A percentile compares a stretch with the other conserved stretches of the same genome.
Conservation (phyloP, 352 stramenopile genomes). For the Pythium apleroticum region DNA sequence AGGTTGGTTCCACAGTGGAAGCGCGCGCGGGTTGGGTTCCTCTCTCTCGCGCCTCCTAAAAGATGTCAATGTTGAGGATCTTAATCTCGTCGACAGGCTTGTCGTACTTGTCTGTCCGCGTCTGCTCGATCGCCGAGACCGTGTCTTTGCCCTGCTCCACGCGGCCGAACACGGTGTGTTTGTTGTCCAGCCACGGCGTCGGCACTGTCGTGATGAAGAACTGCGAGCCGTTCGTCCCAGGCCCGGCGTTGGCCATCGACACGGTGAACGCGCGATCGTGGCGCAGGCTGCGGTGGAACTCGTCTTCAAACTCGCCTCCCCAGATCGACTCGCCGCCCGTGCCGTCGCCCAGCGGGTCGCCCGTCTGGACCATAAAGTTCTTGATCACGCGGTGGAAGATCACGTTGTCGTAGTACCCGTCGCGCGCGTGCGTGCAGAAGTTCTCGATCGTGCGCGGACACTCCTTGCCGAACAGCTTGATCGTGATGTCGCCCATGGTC, state of each 20-base stretch:
- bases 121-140: conserved; percentile 94
- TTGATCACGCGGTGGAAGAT: conserved; percentile 99
- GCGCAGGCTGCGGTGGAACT: conserved; percentile 94
- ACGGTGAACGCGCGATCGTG: conserved; percentile 98
- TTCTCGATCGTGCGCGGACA: conserved; percentile 97
- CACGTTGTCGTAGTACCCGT: conserved; percentile 99
- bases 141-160: conserved; percentile 95
- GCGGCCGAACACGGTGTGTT: conserved; percentile 93
- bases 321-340: conserved; percentile 99
- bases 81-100: conserved; percentile 80
- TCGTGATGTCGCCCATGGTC: conserved; percentile 97
- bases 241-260: conserved; percentile 96
- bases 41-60: conserved; percentile 32
- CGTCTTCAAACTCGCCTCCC: conserved; percentile 99
- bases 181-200: conserved; percentile 97
- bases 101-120: conserved; percentile 85
- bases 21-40: too few species aligned
- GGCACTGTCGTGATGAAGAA: conserved; percentile 99
- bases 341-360: conserved; percentile 95
- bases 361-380: conserved; percentile 98
- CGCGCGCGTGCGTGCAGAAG: conserved; percentile 95
- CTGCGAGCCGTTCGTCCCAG: conserved; percentile 84
- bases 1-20: neutral
- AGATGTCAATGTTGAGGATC: conserved; percentile 89
- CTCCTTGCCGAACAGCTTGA: conserved; percentile 96